Conservation (phyloP, 2,329 filamentous ascomycete species). For the Aspergillus sp. region DNA sequence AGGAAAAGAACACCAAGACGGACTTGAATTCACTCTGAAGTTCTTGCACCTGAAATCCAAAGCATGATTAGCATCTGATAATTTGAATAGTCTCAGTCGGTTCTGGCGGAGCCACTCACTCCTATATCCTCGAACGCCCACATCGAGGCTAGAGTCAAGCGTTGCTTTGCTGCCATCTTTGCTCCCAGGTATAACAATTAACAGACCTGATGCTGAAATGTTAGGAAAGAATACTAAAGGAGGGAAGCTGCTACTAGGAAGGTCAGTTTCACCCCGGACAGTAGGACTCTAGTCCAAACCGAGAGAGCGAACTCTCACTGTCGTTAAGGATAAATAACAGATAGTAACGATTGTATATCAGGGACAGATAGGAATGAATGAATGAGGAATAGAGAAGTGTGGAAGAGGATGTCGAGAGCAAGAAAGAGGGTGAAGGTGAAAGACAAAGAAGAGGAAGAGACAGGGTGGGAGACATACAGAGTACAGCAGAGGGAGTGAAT, state of each 20-base stretch:
- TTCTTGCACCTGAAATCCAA: conserved; percentile 14
- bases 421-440: neutral
- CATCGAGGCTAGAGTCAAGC: conserved; percentile 23
- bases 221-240: neutral
- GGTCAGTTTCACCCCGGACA: too few relatives aligned
- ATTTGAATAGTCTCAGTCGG: too few relatives aligned
- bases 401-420: neutral
- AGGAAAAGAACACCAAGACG: neutral
- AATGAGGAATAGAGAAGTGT: neutral
- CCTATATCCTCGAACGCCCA: conserved; percentile 26
- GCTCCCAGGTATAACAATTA: neutral
- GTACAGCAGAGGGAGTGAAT: neutral
- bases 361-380: neutral
- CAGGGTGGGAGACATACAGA: neutral
- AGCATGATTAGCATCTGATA: too few relatives aligned
- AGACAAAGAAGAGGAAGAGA: conserved; percentile 1
- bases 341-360: too few relatives aligned
- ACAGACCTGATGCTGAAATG: too few relatives aligned
- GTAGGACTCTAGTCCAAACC: too few relatives aligned
- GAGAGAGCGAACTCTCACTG: too few relatives aligned
- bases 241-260: neutral
- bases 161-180: conserved; percentile 12
- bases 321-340: too few relatives aligned
- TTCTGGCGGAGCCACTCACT: conserved; percentile 11
- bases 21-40: conserved; percentile 17